These are phyloP conservation scores for Ceratocystis smalleyi DNA, from an alignment of 2,329 filamentous ascomycete genomes.

Conservation along the genomic window DNA sequence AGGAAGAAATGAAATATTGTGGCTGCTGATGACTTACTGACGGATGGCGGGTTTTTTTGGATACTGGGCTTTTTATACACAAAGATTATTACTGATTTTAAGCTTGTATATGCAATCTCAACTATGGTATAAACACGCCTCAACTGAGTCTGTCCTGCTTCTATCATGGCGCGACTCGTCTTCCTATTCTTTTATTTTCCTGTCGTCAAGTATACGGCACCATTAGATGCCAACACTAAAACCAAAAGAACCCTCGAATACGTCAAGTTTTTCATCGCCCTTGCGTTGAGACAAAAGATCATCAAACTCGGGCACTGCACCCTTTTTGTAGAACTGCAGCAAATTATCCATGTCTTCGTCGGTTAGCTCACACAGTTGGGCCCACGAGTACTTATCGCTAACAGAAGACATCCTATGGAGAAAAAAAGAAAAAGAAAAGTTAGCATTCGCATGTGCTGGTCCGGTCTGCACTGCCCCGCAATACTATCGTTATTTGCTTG, in stretches of 20 bases:
- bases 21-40: background rate
- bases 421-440: slow-evolving; percentile 19
- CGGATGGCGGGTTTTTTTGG: slow-evolving; percentile 3
- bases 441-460: background rate
- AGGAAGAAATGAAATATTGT: background rate
- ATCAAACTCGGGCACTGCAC: slow-evolving; percentile 40
- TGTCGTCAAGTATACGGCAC: background rate
- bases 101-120: background rate
- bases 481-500: background rate
- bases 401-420: slow-evolving; percentile 69
- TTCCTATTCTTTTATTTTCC: background rate
- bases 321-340: slow-evolving; percentile 53
- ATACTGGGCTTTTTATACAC: background rate
- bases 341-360: slow-evolving; percentile 73
- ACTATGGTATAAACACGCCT: too few species aligned
- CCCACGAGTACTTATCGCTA: slow-evolving; percentile 71
- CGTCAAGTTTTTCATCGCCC: slow-evolving; percentile 32
- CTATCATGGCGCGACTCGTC: too few species aligned
- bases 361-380: slow-evolving; percentile 68
- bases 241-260: slow-evolving; percentile 45
- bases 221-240: slow-evolving; percentile 35
- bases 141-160: too few species aligned
- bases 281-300: slow-evolving; percentile 39
- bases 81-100: background rate
- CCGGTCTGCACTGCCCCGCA: too few species aligned